A percentile compares a stretch with the other conserved stretches of the same genome.
These are phyloP conservation scores for Sugiyamaella neomexicana DNA, from an alignment of 1,139 yeast genomes.

Conservation along the genomic window DNA sequence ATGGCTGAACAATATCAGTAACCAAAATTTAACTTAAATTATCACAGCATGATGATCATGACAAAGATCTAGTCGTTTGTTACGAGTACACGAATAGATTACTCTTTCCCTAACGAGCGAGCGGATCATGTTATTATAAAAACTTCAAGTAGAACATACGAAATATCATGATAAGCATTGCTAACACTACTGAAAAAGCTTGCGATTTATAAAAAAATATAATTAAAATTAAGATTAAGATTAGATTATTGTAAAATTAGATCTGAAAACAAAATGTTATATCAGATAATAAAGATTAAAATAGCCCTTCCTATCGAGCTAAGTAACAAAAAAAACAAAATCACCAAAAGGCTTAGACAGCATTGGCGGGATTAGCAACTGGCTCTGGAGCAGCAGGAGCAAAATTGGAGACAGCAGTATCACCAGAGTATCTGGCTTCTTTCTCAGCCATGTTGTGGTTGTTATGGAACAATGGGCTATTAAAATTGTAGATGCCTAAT, in stretches of 20 bases:
- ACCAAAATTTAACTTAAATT: too few relatives aligned
- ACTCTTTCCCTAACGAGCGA: too few relatives aligned
- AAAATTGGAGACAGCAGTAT: slow-evolving; percentile 22
- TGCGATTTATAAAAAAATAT: not conserved
- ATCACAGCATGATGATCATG: too few relatives aligned
- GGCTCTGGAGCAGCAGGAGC: slow-evolving; percentile 22
- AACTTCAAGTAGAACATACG: too few relatives aligned
- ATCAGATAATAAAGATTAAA: not conserved
- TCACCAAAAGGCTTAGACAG: slow-evolving; percentile 11
- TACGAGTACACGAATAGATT: too few relatives aligned
- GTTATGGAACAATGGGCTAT: slow-evolving; percentile 29
- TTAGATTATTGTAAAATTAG: not conserved
- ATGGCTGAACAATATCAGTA: too few relatives aligned
- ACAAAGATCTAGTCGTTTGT: too few relatives aligned
- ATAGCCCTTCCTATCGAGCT: slow-evolving; percentile 1
- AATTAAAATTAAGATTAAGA: slow-evolving; percentile 3
- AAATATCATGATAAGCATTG: not conserved
- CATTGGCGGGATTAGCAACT: slow-evolving; percentile 19
- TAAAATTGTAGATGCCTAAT: slow-evolving; percentile 27
- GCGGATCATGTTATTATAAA: too few relatives aligned
- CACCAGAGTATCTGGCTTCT: slow-evolving; percentile 27
- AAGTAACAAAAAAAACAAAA: not conserved
- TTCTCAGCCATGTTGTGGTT: slow-evolving; percentile 22
- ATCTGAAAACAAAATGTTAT: not conserved
- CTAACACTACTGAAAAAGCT: too few relatives aligned